Evolutionary conservation across 2,329 filamentous ascomycete species (phyloP).

Genomic region (Talaromyces funiculosus): DNA sequence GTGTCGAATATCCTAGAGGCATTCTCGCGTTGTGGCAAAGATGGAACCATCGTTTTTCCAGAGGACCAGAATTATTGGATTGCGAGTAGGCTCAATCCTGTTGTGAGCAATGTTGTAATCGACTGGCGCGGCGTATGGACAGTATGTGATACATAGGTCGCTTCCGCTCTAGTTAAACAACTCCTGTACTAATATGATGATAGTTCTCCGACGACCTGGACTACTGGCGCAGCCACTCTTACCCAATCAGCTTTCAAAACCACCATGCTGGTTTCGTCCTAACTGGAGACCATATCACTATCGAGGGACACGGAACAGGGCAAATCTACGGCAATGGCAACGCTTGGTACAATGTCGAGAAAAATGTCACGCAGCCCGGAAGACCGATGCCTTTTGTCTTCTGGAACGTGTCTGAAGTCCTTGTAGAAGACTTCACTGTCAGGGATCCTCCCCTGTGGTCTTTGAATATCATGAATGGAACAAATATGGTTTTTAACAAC

Average conservation of each 20-base stretch:
- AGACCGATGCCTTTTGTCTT: slow-evolving; percentile 55
- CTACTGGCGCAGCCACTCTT: slow-evolving; percentile 53
- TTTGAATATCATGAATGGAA: slow-evolving; percentile 55
- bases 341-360: slow-evolving; percentile 49
- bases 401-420: slow-evolving; percentile 53
- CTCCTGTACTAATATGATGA: not conserved
- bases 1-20: slow-evolving; percentile 39
- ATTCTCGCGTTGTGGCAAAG: slow-evolving; percentile 36
- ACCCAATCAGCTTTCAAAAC: slow-evolving; percentile 51
- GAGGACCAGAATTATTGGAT: slow-evolving; percentile 49
- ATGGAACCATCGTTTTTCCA: slow-evolving; percentile 47
- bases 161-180: not conserved
- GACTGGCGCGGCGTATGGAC: slow-evolving; percentile 51
- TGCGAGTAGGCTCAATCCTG: slow-evolving; percentile 45
- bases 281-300: slow-evolving; percentile 46
- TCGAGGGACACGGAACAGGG: slow-evolving; percentile 49
- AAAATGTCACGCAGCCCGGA: slow-evolving; percentile 43
- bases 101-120: slow-evolving; percentile 46
- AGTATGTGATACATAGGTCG: slow-evolving; percentile 28
- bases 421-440: slow-evolving; percentile 49
- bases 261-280: slow-evolving; percentile 51
- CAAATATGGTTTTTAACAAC: slow-evolving; percentile 48
- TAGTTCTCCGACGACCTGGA: slow-evolving; percentile 47
- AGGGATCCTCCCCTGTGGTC: slow-evolving; percentile 50
- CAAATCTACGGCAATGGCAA: slow-evolving; percentile 53